Base-by-base conservation (phyloP, 2,329 filamentous ascomycete genomes). In the Hawksworthiomyces lignivorus region DNA sequence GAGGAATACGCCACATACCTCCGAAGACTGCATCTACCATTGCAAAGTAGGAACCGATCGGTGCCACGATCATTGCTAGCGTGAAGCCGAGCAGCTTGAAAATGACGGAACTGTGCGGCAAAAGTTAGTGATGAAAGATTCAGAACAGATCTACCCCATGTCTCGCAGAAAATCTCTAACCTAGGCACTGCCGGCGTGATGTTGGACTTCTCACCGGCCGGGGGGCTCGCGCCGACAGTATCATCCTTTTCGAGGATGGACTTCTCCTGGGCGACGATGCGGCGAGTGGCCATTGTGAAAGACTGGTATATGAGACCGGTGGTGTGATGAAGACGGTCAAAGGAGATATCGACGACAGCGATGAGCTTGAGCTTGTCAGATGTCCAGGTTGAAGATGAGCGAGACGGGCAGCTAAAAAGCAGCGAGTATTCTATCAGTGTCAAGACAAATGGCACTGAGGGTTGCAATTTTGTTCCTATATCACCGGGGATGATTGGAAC, bases 1-100 rank as follows among this genome's bases (percentile, higher is more conserved):
- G 12, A 18, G 9, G 5, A 15, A 26, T 14, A 56, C n/a, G n/a
- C n/a, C n/a, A n/a, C 67, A 43, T 66, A 89, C 90, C 89, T 53
- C 71, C 69, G 64, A 94, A 96, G 21, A 96, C 54, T 1, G 70
- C 74, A 56, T 89, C 75, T 21, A 94, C 72, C 0, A 85, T 84
- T 34, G 84, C 56, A 61, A 94, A 98, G 64, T 96, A 98, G 31
- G 84, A 87, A 30, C 86, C 82, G 52, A 98, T 87, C 12, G 92
- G 92, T 17, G 85, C 64, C 14, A 84, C 75, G 46, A 96, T 75
- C 90, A 98, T 97, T 58, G 88, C 89, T 29, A 89, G 69, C 0
- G 89, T 94, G 65, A 96, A 97, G 49, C 76, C 81, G 14, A 97
- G 73, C 17, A 98, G 79, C 67, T 97, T 98, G 57, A 82, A 67